Percentiles rank a stretch among this genome's conserved stretches.
Evolutionary conservation across 495 filamentous ascomycete species (phyloP).

Genomic region (Hypoxylon crocopeplum): DNA sequence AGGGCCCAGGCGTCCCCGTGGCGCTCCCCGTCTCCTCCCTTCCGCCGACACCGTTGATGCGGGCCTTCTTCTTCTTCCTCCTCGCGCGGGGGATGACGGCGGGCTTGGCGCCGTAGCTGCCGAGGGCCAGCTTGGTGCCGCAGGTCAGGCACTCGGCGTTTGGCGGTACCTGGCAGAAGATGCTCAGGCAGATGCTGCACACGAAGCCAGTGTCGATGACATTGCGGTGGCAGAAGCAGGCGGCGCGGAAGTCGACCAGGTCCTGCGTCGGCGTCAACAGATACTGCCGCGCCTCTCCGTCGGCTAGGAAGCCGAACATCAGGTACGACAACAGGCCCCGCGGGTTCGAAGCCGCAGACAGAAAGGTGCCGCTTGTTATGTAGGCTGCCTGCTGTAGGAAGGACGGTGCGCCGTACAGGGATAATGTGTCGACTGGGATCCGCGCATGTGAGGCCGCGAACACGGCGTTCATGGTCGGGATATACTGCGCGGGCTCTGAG

Average conservation of each 20-base stretch:
- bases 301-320: constrained; percentile 92
- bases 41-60: constrained; percentile 40
- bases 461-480: constrained; percentile 96
- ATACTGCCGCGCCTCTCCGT: constrained; percentile 68
- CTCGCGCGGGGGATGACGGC: constrained; percentile 74
- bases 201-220: constrained; percentile 95
- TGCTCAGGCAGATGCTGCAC: constrained; percentile 94
- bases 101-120: constrained; percentile 75
- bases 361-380: constrained; percentile 87
- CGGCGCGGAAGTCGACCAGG: constrained; percentile 92
- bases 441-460: constrained; percentile 88
- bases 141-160: constrained; percentile 87
- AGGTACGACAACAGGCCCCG: constrained; percentile 84
- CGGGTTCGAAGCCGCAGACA: constrained; percentile 67
- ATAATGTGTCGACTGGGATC: constrained; percentile 89
- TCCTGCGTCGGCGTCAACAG: constrained; percentile 81
- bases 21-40: constrained; percentile 53
- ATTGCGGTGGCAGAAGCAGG: constrained; percentile 93
- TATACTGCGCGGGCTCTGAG: constrained; percentile 88
- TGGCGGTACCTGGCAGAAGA: constrained; percentile 54
- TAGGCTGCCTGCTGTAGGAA: constrained; percentile 94
- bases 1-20: constrained; percentile 47
- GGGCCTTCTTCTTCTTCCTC: constrained; percentile 71
- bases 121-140: constrained; percentile 78
- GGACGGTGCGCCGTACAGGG: constrained; percentile 80